phyloP scores from a whole-genome alignment of 345 rosid genomes.

The Hirschfeldia incana region DNA sequence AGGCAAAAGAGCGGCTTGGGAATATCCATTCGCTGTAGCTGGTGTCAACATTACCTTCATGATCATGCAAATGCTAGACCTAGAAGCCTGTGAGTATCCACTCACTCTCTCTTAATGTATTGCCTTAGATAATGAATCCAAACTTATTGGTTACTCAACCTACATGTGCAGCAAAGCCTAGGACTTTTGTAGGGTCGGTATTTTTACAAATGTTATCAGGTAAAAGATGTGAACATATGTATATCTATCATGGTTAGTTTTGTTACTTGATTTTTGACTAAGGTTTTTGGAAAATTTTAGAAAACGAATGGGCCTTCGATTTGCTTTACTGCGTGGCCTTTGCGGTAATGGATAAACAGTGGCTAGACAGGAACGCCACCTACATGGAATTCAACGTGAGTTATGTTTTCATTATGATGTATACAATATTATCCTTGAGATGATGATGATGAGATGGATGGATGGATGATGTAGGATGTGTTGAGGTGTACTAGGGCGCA shows the following conservation, averaged over 20 bases:
- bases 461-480: conserved; percentile 53
- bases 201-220: conserved; percentile 91
- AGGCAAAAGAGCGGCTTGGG: conserved; percentile 89
- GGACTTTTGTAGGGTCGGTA: conserved; percentile 69
- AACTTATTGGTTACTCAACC: background rate
- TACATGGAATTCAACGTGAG: conserved; percentile 98
- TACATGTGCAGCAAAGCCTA: conserved; percentile 64
- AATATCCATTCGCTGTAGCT: conserved; percentile 97
- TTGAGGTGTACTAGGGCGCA: conserved; percentile 73
- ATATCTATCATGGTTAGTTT: too few species aligned
- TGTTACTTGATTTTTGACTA: background rate
- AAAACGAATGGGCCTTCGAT: conserved; percentile 93
- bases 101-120: background rate
- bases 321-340: conserved; percentile 91
- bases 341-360: conserved; percentile 86
- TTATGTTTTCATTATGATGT: background rate
- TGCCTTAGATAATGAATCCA: background rate
- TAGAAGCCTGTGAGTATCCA: conserved; percentile 68
- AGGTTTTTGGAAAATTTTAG: conserved; percentile 39
- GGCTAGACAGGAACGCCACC: conserved; percentile 86
- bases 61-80: conserved; percentile 97
- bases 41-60: conserved; percentile 95
- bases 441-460: background rate
- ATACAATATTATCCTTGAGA: background rate
- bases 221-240: conserved; percentile 28